Evolutionary conservation across 2,329 filamentous ascomycete genomes (phyloP).

Genomic region (Magnaporthiopsis rhizophila): DNA sequence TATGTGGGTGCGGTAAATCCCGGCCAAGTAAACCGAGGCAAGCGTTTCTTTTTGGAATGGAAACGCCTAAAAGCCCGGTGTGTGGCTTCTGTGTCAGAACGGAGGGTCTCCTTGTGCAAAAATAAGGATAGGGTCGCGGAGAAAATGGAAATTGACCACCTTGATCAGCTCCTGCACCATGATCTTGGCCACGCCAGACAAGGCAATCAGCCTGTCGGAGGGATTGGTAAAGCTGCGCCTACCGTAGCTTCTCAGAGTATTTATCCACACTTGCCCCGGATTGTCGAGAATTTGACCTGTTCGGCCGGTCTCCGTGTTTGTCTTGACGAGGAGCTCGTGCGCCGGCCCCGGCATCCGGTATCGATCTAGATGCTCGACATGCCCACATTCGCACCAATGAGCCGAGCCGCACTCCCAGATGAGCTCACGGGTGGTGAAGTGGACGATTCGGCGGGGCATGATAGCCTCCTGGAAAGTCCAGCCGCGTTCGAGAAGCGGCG

Average conservation of each 20-base stretch:
- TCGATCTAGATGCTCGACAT: background rate
- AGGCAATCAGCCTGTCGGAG: background rate
- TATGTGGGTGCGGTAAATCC: too few relatives aligned
- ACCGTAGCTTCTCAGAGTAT: background rate
- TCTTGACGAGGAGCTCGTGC: background rate
- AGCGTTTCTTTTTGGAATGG: too few relatives aligned
- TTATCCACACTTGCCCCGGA: background rate
- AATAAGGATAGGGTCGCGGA: too few relatives aligned
- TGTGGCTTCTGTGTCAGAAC: too few relatives aligned
- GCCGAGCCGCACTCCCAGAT: conserved; percentile 7
- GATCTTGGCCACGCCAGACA: background rate
- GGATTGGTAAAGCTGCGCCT: background rate
- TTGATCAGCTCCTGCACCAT: background rate
- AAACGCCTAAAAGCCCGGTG: too few relatives aligned
- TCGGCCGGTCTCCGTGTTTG: background rate
- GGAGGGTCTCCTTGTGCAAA: too few relatives aligned
- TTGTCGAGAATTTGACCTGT: background rate
- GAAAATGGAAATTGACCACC: background rate
- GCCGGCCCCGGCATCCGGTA: background rate
- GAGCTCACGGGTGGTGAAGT: conserved; percentile 4
- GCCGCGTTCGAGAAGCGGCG: background rate
- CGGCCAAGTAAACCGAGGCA: too few relatives aligned
- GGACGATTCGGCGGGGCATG: conserved; percentile 4
- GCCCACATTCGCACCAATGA: conserved; percentile 4
- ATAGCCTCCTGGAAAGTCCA: conserved; percentile 10